These are phyloP conservation scores for Porogramme epimiltina DNA, from an alignment of 1,284 basidiomycete species.

Conservation along the genomic window DNA sequence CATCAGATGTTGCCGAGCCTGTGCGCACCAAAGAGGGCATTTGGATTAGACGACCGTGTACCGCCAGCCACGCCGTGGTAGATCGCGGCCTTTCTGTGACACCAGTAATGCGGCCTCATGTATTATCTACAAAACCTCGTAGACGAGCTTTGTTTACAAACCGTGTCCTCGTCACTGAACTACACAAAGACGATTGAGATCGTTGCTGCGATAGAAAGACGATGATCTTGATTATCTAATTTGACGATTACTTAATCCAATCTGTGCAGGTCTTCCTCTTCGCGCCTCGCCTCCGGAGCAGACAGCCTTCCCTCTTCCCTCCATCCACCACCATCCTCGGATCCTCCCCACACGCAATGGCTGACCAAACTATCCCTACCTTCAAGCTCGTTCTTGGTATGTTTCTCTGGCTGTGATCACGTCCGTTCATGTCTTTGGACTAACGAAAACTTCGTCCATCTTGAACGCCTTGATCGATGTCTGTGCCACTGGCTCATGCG, in stretches of 20 bases:
- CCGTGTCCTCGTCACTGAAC: too few species aligned
- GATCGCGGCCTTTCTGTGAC: too few species aligned
- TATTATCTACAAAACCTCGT: too few species aligned
- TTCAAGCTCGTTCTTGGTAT: slow-evolving; percentile 98
- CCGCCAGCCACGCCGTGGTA: too few species aligned
- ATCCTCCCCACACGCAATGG: slow-evolving; percentile 42
- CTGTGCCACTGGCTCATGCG: slow-evolving; percentile 16
- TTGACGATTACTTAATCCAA: slow-evolving; percentile 24
- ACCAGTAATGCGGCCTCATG: too few species aligned
- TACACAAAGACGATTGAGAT: slow-evolving; percentile 4
- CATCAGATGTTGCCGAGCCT: too few species aligned
- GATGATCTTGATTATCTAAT: slow-evolving; percentile 29
- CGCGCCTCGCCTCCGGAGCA: slow-evolving; percentile 25
- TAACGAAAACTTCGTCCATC: slow-evolving; percentile 21
- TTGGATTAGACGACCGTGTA: too few species aligned
- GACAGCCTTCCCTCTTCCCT: slow-evolving; percentile 26
- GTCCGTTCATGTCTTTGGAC: slow-evolving; percentile 11
- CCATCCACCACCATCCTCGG: slow-evolving; percentile 28
- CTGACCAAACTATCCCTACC: slow-evolving; percentile 68
- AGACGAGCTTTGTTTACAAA: too few species aligned
- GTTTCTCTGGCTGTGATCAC: slow-evolving; percentile 32
- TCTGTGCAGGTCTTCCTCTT: slow-evolving; percentile 25
- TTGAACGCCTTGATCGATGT: slow-evolving; percentile 26
- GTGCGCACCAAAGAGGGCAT: too few species aligned
- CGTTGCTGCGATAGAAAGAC: slow-evolving; percentile 12